Base-by-base conservation (phyloP, 169 alveolate genomes). In the Cryptosporidium canis region DNA sequence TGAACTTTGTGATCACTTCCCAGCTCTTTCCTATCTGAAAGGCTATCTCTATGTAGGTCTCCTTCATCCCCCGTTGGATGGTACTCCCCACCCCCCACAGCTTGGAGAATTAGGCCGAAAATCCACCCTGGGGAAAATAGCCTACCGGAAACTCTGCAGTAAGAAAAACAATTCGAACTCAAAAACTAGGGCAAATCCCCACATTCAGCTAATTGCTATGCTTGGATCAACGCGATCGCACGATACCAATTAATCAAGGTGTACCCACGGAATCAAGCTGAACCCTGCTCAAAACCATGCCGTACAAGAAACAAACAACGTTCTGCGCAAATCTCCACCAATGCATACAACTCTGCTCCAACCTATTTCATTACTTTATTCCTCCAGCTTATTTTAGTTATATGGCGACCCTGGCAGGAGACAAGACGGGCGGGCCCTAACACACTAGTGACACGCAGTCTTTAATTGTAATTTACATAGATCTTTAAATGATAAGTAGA, bases 381-480 rank as follows among this genome's bases (percentile, higher is more conserved):
- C 14, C 31, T 1, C 31, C 11, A 3, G 12, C 24, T 11, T 5
- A 18, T 4, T 3, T 61, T 61, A 61, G 67, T 61, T 61, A 61
- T 31, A 61, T 61, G 45, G 68, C 68, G 68, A 61, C 68, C 68
- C 68, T 48, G 16, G 3, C 0, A 1, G 0, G 47, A 55, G 41
- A 70, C 84, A 70, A 51, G 84, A 70, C 84, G 84, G 47, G 47
- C 21, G 12, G 9, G 51, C 41, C 83, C 68, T 70, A 70, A 16
- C 84, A 70, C 84, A 70, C 84, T 70, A 37, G 31, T 51, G 24
- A 70, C 84, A 70, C 84, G 84, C 84, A 70, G 84, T 70, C 84
- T 70, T 70, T 4, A 70, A 37, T 24, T 27, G 37, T 16, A 70
- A 61, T 31, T 35, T 61, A 44, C 18, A 45, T 29, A 70, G 84